A percentile compares a stretch with the other conserved stretches of the same genome.
phyloP scores from a whole-genome alignment of 129 eudicot species.

The Silybum marianum region DNA sequence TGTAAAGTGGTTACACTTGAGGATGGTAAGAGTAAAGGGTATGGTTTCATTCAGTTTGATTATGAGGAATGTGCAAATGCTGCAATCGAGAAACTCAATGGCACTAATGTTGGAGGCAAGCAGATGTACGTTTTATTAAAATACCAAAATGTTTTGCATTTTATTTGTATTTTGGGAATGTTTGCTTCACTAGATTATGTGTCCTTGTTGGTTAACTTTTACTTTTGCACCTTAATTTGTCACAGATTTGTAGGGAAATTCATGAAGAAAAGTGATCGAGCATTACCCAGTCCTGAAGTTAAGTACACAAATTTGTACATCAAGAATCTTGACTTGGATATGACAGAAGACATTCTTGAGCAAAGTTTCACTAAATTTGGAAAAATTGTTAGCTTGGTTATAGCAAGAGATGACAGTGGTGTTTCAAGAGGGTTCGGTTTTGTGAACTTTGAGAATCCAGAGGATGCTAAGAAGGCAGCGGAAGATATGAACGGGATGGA shows the following conservation, averaged over 20 bases:
- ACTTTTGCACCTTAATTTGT: background rate
- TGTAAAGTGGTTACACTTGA: slow-evolving; percentile 74
- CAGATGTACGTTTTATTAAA: slow-evolving; percentile 54
- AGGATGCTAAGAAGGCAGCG: slow-evolving; percentile 66
- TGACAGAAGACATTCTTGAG: slow-evolving; percentile 61
- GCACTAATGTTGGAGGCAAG: slow-evolving; percentile 64
- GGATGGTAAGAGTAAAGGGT: slow-evolving; percentile 81
- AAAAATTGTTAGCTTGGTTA: slow-evolving; percentile 65
- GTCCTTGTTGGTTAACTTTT: background rate
- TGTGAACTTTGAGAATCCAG: slow-evolving; percentile 76
- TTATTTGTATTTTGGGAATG: background rate
- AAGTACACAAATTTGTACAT: slow-evolving; percentile 76
- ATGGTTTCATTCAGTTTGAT: slow-evolving; percentile 89
- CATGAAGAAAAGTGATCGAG: slow-evolving; percentile 70
- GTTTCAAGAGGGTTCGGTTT: slow-evolving; percentile 89
- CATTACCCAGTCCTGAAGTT: slow-evolving; percentile 39
- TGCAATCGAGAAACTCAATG: slow-evolving; percentile 85
- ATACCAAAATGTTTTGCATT: background rate
- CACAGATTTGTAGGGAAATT: slow-evolving; percentile 71
- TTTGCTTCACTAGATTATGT: background rate
- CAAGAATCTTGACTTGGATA: slow-evolving; percentile 69
- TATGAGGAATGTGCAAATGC: slow-evolving; percentile 68
- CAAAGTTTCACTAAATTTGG: slow-evolving; percentile 72
- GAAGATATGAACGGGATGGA: slow-evolving; percentile 69
- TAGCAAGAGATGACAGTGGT: slow-evolving; percentile 69